Conservation (phyloP, 2,329 filamentous ascomycete species). For the Dactylellina sp. region DNA sequence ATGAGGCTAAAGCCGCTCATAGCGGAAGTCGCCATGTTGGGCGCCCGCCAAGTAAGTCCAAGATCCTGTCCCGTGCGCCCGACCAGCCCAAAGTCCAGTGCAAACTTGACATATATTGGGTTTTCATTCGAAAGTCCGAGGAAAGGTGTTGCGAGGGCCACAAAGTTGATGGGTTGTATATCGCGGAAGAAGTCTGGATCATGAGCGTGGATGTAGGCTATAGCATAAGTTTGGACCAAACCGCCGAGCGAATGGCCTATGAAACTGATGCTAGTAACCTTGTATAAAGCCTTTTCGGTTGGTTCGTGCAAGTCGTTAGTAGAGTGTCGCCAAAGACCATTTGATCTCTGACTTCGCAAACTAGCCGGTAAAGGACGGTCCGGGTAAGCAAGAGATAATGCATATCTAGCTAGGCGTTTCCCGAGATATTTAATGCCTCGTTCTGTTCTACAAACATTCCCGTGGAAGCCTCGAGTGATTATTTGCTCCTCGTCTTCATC, state of each 20-base stretch:
- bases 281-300: conserved; percentile 69
- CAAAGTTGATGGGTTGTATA: conserved; percentile 90
- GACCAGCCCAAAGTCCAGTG: conserved; percentile 93
- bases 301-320: conserved; percentile 56
- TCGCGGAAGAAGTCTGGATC: conserved; percentile 88
- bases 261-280: conserved; percentile 94
- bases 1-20: conserved; percentile 56
- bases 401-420: conserved; percentile 90
- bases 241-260: conserved; percentile 92
- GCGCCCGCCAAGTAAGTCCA: conserved; percentile 91
- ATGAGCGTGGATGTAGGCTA: conserved; percentile 96
- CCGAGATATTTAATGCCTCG: conserved; percentile 96
- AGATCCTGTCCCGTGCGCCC: conserved; percentile 96
- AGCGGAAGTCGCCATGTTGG: conserved; percentile 78
- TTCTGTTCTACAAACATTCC: conserved; percentile 91
- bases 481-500: conserved; percentile 82
- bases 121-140: conserved; percentile 96
- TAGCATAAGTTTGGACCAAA: conserved; percentile 89
- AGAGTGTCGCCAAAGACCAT: conserved; percentile 65
- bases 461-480: conserved; percentile 87
- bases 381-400: conserved; percentile 89
- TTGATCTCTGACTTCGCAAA: conserved; percentile 66
- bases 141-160: conserved; percentile 86
- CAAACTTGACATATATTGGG: conserved; percentile 95
- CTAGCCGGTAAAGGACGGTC: conserved; percentile 86